phyloP scores from a whole-genome alignment of 352 stramenopile genomes.

The Globisporangium apiculatum region DNA sequence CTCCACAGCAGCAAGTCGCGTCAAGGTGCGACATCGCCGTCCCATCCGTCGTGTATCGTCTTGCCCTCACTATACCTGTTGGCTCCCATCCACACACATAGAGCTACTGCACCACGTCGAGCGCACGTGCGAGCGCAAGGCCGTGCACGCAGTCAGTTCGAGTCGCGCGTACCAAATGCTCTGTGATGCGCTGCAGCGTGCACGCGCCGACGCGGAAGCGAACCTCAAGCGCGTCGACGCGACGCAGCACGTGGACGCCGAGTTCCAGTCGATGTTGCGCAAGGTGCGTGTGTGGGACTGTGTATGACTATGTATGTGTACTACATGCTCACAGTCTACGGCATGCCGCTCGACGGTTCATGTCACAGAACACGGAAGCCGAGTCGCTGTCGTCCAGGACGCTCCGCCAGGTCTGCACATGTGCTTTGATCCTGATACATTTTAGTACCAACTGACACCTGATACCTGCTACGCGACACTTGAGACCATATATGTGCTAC shows the following conservation, averaged over 20 bases:
- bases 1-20: constrained; percentile 13
- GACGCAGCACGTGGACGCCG: constrained; percentile 9
- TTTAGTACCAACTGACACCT: too few relatives aligned
- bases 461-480: too few relatives aligned
- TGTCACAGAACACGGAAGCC: constrained; percentile 14
- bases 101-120: constrained; percentile 62
- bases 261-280: constrained; percentile 20
- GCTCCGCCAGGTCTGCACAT: constrained; percentile 26
- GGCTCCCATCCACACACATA: constrained; percentile 3
- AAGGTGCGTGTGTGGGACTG: constrained; percentile 6
- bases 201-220: constrained; percentile 41
- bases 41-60: not conserved
- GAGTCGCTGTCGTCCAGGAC: constrained; percentile 26
- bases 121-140: constrained; percentile 51
- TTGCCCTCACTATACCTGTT: not conserved
- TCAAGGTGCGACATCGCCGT: constrained; percentile 19
- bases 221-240: constrained; percentile 26
- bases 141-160: constrained; percentile 39
- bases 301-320: not conserved
- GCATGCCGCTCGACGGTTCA: not conserved
- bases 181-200: constrained; percentile 49
- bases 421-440: too few relatives aligned
- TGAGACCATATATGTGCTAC: too few relatives aligned
- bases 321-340: too few relatives aligned
- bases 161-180: constrained; percentile 52